A percentile compares a stretch with the other conserved stretches of the same genome.
These are phyloP conservation scores for Mycena haematopus DNA, from an alignment of 768 basidiomycete genomes.

Conservation along the genomic window DNA sequence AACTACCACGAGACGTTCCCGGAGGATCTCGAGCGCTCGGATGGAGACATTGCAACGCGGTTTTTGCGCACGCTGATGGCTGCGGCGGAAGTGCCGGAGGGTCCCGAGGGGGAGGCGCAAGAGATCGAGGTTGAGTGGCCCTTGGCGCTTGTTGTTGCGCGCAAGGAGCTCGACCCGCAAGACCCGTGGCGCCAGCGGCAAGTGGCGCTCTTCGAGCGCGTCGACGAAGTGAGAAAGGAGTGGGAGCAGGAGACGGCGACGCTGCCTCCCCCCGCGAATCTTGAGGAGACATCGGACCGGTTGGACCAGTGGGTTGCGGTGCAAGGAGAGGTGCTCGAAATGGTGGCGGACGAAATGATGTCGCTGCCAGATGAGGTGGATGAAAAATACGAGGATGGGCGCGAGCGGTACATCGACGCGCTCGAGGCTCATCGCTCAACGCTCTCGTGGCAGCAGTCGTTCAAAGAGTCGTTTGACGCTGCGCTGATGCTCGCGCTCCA, in stretches of 20 bases:
- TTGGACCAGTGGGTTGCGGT: constrained; percentile 19
- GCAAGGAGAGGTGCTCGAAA: constrained; percentile 18
- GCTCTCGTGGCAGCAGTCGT: constrained; percentile 22
- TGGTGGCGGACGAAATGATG: constrained; percentile 7
- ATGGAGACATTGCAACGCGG: constrained; percentile 69
- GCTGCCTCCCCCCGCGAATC: neutral
- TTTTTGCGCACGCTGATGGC: constrained; percentile 64
- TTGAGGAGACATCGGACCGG: constrained; percentile 9
- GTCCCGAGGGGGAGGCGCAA: constrained; percentile 44
- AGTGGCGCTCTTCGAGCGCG: constrained; percentile 1
- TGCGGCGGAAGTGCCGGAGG: constrained; percentile 40
- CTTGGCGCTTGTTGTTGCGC: constrained; percentile 21
- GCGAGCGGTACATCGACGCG: constrained; percentile 11
- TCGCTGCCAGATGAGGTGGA: constrained; percentile 2
- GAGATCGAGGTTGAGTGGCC: constrained; percentile 56
- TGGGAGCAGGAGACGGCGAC: neutral
- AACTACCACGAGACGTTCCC: constrained; percentile 70
- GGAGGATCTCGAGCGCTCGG: constrained; percentile 51
- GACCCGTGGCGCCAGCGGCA: constrained; percentile 23
- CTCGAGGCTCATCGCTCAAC: constrained; percentile 2
- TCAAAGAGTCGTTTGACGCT: constrained; percentile 23
- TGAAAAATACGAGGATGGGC: constrained; percentile 2
- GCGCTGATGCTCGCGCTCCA: constrained; percentile 14
- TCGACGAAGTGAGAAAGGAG: constrained; percentile 5
- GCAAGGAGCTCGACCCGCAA: constrained; percentile 25